Base-by-base conservation (phyloP, 768 basidiomycete genomes). In the Cubamyces sp. region DNA sequence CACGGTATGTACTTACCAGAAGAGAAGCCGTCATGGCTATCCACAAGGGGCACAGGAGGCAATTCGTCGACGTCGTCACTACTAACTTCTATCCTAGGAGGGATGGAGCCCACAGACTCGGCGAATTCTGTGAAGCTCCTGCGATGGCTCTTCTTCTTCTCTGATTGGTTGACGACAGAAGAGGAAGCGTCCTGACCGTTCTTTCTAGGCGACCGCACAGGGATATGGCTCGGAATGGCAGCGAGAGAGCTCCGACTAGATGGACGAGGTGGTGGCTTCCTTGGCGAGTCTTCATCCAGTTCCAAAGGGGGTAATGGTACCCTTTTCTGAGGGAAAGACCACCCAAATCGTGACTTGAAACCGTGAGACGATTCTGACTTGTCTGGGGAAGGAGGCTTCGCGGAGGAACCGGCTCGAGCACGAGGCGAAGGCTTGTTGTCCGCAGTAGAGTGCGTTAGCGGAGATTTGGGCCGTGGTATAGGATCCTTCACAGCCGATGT, bases 161-260 rank as follows among this genome's bases (percentile, higher is more conserved):
- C 69, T n/a, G 60, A 65, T 19, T 67, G 58, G 15, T n/a, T 37
- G 12, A 55, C 5, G 26, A 28, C 39, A 25, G 62, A 57, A 3
- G 55, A 39, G 1, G 56, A 45, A 15, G 48, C 30, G 65, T 66
- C 61, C 53, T 69, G 49, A 62, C 68, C 5, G 57, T 53, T 64
- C 66, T 79, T 80, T 53, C 71, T 66, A 19, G 77, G 74, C 18
- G 81, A 75, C 23, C 75, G 75, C 5, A 82, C 74, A 15, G 83
- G 82, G 55, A 85, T 82, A 30, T 77, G 74, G 55, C 82, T 83
- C 8, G 73, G 62, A 18, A 60, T 56, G 47, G 60, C 55, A 16
- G 64, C 54, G 19, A 69, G 70, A 5, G 75, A 70, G 26, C 61
- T 48, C 25, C 70, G 68, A 58, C 70, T 72, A 0, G 70, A 63